Conservation (phyloP, 192 early-diverging fungal species). For the Coemansia sp. region DNA sequence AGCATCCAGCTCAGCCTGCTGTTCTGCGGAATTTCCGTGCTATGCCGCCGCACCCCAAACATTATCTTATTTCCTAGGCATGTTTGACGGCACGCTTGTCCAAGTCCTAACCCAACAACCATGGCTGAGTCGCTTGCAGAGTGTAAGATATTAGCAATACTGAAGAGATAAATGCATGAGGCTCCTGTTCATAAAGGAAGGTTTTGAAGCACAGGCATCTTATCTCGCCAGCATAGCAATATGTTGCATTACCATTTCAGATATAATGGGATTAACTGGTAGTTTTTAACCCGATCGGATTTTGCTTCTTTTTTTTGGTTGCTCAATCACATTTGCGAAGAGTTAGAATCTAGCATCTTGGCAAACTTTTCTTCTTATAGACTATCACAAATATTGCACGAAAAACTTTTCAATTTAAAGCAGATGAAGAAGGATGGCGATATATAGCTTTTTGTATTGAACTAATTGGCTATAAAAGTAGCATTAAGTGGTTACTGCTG, state of each 20-base stretch:
- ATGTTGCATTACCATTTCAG: not conserved
- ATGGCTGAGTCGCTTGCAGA: not conserved
- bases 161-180: not conserved
- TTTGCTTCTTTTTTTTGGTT: too few species aligned
- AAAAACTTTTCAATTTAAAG: too few species aligned
- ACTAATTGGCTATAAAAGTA: not conserved
- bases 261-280: not conserved
- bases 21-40: conserved; percentile 22
- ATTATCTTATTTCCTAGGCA: not conserved
- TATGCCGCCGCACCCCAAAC: conserved; percentile 8
- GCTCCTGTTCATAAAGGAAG: not conserved
- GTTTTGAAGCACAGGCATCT: not conserved
- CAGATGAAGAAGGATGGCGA: not conserved
- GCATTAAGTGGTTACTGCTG: not conserved
- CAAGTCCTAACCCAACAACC: not conserved
- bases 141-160: not conserved
- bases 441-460: not conserved
- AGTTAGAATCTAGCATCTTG: too few species aligned
- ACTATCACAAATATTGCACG: too few species aligned
- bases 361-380: too few species aligned
- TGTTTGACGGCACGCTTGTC: not conserved
- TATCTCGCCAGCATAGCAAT: not conserved
- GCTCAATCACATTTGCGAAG: too few species aligned
- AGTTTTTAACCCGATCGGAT: not conserved
- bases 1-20: conserved; percentile 50